phyloP scores from a whole-genome alignment of 805 yeast genomes.

The Candida wancherniae region DNA sequence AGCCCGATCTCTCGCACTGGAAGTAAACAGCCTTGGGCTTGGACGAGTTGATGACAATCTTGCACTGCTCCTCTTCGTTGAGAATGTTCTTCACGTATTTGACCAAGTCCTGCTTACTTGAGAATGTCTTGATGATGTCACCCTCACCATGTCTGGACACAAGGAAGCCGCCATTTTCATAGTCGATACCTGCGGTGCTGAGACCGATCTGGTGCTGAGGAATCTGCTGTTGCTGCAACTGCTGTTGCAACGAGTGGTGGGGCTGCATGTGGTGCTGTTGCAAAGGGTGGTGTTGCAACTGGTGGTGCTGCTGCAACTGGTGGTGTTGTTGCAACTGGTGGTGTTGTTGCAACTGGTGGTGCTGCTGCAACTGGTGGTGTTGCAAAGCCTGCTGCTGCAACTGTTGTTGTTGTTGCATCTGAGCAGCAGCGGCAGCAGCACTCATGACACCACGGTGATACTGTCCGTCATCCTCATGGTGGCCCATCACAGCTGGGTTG shows the following conservation, averaged over 20 bases:
- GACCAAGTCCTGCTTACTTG: constrained; percentile 20
- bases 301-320: constrained; percentile 15
- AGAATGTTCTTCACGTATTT: constrained; percentile 36
- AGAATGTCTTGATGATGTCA: constrained; percentile 21
- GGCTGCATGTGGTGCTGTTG: constrained; percentile 16
- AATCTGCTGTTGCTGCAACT: constrained; percentile 18
- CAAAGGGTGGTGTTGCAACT: constrained; percentile 16
- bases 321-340: constrained; percentile 9
- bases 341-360: constrained; percentile 16
- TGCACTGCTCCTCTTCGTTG: constrained; percentile 33
- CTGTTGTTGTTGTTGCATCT: constrained; percentile 16
- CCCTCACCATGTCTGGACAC: constrained; percentile 19
- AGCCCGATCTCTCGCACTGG: constrained; percentile 43
- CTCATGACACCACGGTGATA: constrained; percentile 17
- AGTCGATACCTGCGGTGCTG: constrained; percentile 18
- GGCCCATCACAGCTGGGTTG: constrained; percentile 19
- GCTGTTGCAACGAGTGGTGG: constrained; percentile 18
- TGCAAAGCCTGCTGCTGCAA: constrained; percentile 17
- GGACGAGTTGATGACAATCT: constrained; percentile 43
- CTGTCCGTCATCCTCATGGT: constrained; percentile 17
- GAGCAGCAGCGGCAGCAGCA: constrained; percentile 17
- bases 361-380: constrained; percentile 17
- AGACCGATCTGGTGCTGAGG: constrained; percentile 18
- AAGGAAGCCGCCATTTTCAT: constrained; percentile 18
- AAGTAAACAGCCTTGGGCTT: constrained; percentile 46